Evolutionary conservation across 192 early-diverging fungal species (phyloP).

Genomic region (Linnemannia exigua): DNA sequence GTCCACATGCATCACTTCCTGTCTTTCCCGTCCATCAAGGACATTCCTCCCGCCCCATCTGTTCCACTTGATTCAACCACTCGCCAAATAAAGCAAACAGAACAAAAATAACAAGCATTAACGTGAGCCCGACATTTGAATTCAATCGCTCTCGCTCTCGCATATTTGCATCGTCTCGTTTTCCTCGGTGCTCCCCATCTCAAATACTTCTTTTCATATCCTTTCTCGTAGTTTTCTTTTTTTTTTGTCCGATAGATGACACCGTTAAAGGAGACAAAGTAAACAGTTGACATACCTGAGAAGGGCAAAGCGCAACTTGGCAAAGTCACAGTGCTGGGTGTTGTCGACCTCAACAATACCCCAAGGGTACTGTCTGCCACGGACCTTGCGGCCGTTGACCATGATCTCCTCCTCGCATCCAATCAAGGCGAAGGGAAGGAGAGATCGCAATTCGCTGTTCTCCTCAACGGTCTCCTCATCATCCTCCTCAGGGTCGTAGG

Average conservation of each 20-base stretch:
- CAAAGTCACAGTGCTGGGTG: slow-evolving; percentile 97
- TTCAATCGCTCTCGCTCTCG: background rate
- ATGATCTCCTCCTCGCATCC: slow-evolving; percentile 93
- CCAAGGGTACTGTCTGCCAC: slow-evolving; percentile 96
- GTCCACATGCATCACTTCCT: no score
- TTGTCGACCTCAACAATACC: slow-evolving; percentile 98
- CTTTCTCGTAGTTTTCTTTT: background rate
- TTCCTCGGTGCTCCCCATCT: slow-evolving; percentile 7
- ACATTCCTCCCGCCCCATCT: background rate
- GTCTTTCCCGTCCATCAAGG: background rate
- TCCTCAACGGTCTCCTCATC: slow-evolving; percentile 99
- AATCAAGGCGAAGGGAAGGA: slow-evolving; percentile 96
- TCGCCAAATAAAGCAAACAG: background rate
- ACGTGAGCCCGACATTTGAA: slow-evolving; percentile 5
- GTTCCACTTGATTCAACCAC: background rate
- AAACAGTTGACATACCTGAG: slow-evolving; percentile 68
- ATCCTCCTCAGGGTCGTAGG: slow-evolving; percentile 95
- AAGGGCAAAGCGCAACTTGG: slow-evolving; percentile 90
- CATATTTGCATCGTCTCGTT: background rate
- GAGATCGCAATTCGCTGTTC: slow-evolving; percentile 92
- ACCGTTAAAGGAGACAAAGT: background rate
- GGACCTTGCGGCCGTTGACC: slow-evolving; percentile 89
- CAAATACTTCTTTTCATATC: background rate
- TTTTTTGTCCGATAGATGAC: background rate
- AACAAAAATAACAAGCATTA: slow-evolving; percentile 9